Percentiles rank a stretch among this genome's conserved stretches.
Evolutionary conservation across 208 protist genomes (phyloP).

Genomic region (Crithidia brevicula): DNA sequence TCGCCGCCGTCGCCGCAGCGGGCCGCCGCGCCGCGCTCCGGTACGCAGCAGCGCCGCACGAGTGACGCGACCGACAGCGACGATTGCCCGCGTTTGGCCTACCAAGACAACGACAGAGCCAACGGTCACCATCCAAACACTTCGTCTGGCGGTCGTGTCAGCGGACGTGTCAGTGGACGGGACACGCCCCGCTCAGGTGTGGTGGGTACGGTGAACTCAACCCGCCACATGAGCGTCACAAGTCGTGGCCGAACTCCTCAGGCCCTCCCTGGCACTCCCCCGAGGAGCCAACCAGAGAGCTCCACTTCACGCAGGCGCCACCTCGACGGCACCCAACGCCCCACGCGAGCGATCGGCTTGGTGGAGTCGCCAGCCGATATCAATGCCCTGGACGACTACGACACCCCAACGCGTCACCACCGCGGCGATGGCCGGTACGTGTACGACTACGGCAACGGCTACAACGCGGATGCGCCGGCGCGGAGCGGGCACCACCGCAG

Average conservation of each 20-base stretch:
- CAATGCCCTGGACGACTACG: slow-evolving; percentile 27
- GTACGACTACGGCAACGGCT: slow-evolving; percentile 23
- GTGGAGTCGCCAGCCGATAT: slow-evolving; percentile 24
- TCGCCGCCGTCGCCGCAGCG: neutral
- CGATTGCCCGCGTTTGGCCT: slow-evolving; percentile 8
- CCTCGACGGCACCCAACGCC: neutral
- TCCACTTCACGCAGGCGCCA: slow-evolving; percentile 4
- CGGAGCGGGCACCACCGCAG: slow-evolving; percentile 1
- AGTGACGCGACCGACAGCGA: neutral
- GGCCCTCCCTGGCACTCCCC: neutral
- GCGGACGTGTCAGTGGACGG: neutral
- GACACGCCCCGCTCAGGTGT: slow-evolving; percentile 1
- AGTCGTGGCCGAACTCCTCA: slow-evolving; percentile 9
- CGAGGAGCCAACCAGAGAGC: neutral
- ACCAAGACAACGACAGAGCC: slow-evolving; percentile 3
- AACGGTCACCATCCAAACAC: neutral
- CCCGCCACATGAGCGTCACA: neutral
- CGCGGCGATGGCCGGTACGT: slow-evolving; percentile 16
- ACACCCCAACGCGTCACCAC: slow-evolving; percentile 19
- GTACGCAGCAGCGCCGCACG: neutral
- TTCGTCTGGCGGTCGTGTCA: neutral
- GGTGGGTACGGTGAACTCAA: neutral
- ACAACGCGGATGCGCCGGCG: slow-evolving; percentile 2
- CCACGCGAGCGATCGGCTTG: slow-evolving; percentile 1
- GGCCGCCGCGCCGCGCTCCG: neutral